phyloP scores from a whole-genome alignment of 1,284 basidiomycete genomes.

The Trichosporon faecale region DNA sequence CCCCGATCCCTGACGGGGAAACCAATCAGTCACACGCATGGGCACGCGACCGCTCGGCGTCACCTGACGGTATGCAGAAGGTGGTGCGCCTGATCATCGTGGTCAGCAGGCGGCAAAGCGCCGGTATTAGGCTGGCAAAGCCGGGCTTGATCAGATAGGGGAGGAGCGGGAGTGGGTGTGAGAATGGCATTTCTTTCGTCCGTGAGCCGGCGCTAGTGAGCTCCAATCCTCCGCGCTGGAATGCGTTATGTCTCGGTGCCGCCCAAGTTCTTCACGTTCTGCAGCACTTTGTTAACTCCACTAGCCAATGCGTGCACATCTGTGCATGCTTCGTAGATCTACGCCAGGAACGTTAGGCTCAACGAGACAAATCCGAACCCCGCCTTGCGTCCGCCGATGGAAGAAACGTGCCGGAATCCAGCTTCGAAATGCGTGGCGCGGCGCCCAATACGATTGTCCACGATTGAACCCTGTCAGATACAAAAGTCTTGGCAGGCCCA shows the following conservation, averaged over 20 bases:
- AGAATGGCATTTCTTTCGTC: neutral
- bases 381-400: neutral
- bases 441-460: neutral
- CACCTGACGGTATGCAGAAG: neutral
- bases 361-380: neutral
- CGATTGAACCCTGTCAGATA: neutral
- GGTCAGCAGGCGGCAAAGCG: neutral
- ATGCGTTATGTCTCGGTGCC: no score
- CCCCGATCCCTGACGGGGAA: neutral
- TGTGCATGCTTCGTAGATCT: neutral
- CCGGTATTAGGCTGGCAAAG: neutral
- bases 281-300: neutral
- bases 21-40: neutral
- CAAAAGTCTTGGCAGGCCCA: neutral
- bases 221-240: no score
- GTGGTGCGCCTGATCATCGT: neutral
- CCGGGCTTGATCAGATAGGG: neutral
- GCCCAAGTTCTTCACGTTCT: neutral
- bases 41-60: neutral
- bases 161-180: neutral
- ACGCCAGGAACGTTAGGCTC: neutral
- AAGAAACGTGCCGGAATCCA: neutral
- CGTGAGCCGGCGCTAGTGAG: no score
- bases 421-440: neutral
- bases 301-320: neutral